Conservation (phyloP, 2,329 filamentous ascomycete species). For the Colletotrichum falcatum region DNA sequence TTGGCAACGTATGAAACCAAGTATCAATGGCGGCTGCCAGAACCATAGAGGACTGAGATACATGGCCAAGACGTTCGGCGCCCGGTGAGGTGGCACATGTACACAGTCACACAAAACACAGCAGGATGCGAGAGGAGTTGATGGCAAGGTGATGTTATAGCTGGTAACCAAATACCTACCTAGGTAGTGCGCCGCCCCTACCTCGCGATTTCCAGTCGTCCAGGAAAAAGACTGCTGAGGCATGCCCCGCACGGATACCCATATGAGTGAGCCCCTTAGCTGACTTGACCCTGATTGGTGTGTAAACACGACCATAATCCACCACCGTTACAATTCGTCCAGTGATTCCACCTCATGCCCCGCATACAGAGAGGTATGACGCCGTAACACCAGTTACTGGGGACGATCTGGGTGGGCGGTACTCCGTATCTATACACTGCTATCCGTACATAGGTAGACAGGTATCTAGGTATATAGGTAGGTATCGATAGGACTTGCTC, state of each 20-base stretch:
- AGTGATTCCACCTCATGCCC: background rate
- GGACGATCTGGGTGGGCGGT: too few relatives aligned
- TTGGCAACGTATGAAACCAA: background rate
- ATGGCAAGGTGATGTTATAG: too few relatives aligned
- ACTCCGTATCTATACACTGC: background rate
- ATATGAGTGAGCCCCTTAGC: background rate
- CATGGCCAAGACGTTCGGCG: background rate
- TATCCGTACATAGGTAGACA: too few relatives aligned
- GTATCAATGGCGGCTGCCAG: background rate
- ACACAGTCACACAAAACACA: background rate
- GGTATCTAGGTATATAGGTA: too few relatives aligned
- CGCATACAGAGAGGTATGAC: background rate
- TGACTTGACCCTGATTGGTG: background rate
- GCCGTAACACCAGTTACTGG: background rate
- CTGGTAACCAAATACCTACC: too few relatives aligned
- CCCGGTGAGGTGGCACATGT: background rate
- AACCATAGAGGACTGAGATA: background rate
- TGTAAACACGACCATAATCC: slow-evolving; percentile 19
- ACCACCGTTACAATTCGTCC: background rate
- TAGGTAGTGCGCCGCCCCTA: too few relatives aligned
- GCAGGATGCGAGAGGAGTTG: too few relatives aligned
- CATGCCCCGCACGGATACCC: background rate
- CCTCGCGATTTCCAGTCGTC: too few relatives aligned
- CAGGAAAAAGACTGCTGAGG: background rate
- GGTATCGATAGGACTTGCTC: background rate